phyloP scores from a whole-genome alignment of 768 basidiomycete species.

The Tylopilus rubrobrunneus region DNA sequence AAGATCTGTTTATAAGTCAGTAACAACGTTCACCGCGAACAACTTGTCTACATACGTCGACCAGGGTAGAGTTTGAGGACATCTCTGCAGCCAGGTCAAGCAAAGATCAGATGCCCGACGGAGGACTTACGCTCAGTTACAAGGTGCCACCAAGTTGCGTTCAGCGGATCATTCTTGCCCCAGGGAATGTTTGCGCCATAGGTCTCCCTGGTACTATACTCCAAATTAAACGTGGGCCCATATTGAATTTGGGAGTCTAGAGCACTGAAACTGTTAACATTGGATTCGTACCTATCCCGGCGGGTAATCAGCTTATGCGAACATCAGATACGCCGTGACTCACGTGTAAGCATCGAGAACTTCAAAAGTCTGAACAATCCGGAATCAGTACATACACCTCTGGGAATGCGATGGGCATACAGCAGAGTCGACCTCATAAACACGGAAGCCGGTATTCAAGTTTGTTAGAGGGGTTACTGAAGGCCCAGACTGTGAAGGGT shows the following conservation, averaged over 20 bases:
- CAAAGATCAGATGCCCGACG: not conserved
- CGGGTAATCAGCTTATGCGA: not conserved
- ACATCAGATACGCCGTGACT: constrained; percentile 20
- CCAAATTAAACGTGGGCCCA: constrained; percentile 59
- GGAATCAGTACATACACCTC: constrained; percentile 1
- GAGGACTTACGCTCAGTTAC: constrained; percentile 62
- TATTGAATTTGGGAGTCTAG: constrained; percentile 52
- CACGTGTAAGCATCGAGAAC: constrained; percentile 76
- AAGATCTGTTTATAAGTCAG: constrained; percentile 44
- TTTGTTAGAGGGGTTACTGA: constrained; percentile 68
- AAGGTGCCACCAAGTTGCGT: constrained; percentile 80
- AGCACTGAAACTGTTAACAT: constrained; percentile 54
- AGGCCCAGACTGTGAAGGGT: constrained; percentile 52
- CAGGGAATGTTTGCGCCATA: constrained; percentile 59
- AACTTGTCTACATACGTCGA: constrained; percentile 42
- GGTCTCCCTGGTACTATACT: constrained; percentile 67
- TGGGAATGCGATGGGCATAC: constrained; percentile 35
- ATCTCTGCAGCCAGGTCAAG: constrained; percentile 40
- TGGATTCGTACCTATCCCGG: constrained; percentile 52
- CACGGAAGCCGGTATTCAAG: constrained; percentile 67
- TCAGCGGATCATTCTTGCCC: constrained; percentile 62
- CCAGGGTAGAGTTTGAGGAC: constrained; percentile 51
- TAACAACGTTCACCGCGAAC: not conserved
- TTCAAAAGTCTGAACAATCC: constrained; percentile 60
- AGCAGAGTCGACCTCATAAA: constrained; percentile 47